phyloP scores from a whole-genome alignment of 2,329 filamentous ascomycete species.

The Phialophora chinensis region DNA sequence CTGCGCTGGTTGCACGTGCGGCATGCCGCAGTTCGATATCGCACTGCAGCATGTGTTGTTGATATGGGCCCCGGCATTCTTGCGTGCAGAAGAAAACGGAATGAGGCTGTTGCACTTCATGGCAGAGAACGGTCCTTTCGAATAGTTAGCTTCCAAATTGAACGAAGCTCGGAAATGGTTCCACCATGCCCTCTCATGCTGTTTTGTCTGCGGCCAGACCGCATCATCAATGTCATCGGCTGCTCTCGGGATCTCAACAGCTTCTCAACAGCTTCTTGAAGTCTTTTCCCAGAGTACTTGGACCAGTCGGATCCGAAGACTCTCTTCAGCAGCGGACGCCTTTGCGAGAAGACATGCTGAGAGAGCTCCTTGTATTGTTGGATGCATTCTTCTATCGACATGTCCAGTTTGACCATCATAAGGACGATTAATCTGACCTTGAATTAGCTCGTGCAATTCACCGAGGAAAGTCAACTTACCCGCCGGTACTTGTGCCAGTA shows the following conservation, averaged over 20 bases:
- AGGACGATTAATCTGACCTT: conserved; percentile 54
- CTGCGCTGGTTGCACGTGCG: conserved; percentile 37
- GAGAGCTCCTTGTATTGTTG: conserved; percentile 50
- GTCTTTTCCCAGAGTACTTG: conserved; percentile 28
- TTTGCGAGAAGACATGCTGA: conserved; percentile 29
- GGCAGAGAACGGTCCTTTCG: conserved; percentile 29
- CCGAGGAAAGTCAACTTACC: conserved; percentile 40
- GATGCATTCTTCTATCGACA: conserved; percentile 54
- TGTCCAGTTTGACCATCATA: conserved; percentile 55
- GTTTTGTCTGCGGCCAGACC: conserved; percentile 16
- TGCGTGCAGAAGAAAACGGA: conserved; percentile 36
- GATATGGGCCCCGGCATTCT: conserved; percentile 33
- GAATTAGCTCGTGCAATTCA: conserved; percentile 4
- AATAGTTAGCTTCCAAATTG: not conserved
- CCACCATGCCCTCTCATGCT: conserved; percentile 26
- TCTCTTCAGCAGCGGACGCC: conserved; percentile 26
- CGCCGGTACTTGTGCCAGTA: conserved; percentile 47
- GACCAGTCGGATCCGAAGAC: conserved; percentile 31
- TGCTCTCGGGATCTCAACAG: conserved; percentile 28
- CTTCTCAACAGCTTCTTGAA: conserved; percentile 29
- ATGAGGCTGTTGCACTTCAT: conserved; percentile 29
- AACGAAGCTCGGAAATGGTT: not conserved
- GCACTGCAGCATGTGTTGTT: conserved; percentile 23
- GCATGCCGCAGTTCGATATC: conserved; percentile 35
- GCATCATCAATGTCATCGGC: conserved; percentile 23